Conservation (phyloP, 2,329 filamentous ascomycete genomes). For the Exophiala phaeomuriformis region DNA sequence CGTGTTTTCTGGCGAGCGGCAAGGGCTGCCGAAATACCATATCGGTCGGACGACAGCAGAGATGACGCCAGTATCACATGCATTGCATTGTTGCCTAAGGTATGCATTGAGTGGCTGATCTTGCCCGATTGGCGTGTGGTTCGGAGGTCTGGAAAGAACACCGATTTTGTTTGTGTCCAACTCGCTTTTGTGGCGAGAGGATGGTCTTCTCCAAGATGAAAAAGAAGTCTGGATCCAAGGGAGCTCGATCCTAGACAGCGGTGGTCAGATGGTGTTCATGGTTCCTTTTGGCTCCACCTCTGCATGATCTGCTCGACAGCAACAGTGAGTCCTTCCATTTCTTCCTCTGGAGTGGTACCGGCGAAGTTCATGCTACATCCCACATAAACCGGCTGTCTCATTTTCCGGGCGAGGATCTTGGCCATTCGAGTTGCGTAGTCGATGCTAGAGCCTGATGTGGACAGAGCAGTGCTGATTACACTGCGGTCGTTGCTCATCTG, state of each 20-base stretch:
- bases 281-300: constrained; percentile 5
- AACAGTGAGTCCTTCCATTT: constrained; percentile 77
- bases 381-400: constrained; percentile 74
- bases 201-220: neutral
- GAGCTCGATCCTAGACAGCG: neutral
- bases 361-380: constrained; percentile 78
- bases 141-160: too few relatives aligned
- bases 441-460: constrained; percentile 64
- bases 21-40: too few relatives aligned
- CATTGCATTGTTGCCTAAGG: too few relatives aligned
- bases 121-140: too few relatives aligned
- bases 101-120: too few relatives aligned
- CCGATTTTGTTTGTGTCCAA: too few relatives aligned
- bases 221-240: neutral
- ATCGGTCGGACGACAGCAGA: too few relatives aligned
- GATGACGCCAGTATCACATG: too few relatives aligned
- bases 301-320: constrained; percentile 63
- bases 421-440: constrained; percentile 84
- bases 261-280: neutral
- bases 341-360: constrained; percentile 80
- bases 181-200: too few relatives aligned
- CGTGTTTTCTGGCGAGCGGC: too few relatives aligned
- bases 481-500: constrained; percentile 38
- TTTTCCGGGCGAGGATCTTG: constrained; percentile 69
- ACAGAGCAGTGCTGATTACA: constrained; percentile 66